Evolutionary conservation across 2,329 filamentous ascomycete genomes (phyloP).

Genomic region (Apiospora koreana): DNA sequence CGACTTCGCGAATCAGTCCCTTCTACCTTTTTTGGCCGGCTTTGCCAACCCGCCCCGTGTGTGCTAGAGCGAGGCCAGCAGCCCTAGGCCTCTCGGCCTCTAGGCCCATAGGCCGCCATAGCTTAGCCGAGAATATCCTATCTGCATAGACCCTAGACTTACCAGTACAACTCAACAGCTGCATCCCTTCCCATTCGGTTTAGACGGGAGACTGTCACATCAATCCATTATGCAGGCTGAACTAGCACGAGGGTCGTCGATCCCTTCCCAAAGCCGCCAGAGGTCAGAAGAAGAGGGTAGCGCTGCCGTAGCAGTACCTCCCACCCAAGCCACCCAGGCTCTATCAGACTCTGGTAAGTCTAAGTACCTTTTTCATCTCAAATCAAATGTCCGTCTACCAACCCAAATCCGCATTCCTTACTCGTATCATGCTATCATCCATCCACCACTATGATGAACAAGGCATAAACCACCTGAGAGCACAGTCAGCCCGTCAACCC

Average conservation of each 20-base stretch:
- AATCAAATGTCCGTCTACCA: not conserved
- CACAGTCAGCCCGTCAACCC: not conserved
- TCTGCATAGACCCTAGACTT: slow-evolving; percentile 1
- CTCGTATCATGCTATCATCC: not conserved
- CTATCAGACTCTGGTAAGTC: not conserved
- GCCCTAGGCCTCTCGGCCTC: not conserved
- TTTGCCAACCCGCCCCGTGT: not conserved
- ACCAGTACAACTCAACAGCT: not conserved
- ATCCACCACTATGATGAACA: not conserved
- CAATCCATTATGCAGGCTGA: slow-evolving; percentile 7
- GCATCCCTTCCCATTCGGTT: not conserved
- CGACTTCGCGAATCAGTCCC: slow-evolving; percentile 5
- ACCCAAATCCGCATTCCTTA: not conserved
- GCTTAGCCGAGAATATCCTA: not conserved
- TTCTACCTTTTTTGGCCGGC: not conserved
- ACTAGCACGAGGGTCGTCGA: not conserved
- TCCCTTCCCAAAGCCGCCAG: not conserved
- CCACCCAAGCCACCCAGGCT: slow-evolving; percentile 3
- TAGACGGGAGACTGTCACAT: not conserved
- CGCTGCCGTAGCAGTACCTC: not conserved
- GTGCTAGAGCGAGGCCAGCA: not conserved
- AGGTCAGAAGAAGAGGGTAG: not conserved
- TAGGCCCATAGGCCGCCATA: not conserved
- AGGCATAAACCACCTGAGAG: not conserved
- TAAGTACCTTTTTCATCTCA: not conserved